Evolutionary conservation across 495 filamentous ascomycete species (phyloP), one percentile per base, ranked within the genome.

Genomic region (Pseudomonodictys pantanalensis): DNA sequence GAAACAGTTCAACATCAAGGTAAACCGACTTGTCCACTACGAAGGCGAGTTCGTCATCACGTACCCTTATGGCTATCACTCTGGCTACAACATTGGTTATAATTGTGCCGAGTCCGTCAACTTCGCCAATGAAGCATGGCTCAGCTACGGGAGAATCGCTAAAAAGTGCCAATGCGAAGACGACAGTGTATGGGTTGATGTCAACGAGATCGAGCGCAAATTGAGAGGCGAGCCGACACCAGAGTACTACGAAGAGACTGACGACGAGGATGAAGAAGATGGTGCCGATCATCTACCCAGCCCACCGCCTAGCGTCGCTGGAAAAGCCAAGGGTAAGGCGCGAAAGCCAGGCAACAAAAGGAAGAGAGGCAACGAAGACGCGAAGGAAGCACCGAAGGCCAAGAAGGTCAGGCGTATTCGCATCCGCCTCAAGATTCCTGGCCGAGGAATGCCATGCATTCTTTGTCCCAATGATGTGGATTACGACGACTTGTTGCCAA

Each of bases 91-190:
- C 63, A 75, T 99, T 30, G 93, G 95, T 11, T 99, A 99, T 73
- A 99, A 99, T 71, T 99, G 93, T 72, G 93, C 93, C 29, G 93
- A 99, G 70, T 96, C 93, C 1, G 93, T 99, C 72, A 99, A 99
- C 72, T 99, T 99, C 72, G 93, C 92, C 17, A 85, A 92, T 10
- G 90, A 96, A 60, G 83, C 87, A 38, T 99, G 93, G 93, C 73
- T 99, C 30, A 82, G 93, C 22, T 96, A 91, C 77, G 93, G 90
- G n/a, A 86, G 87, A 56, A 88, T 96, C 64, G 95, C 93, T n/a
- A 95, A 96, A 71, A 96, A 92, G 69, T 99, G 93, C 71, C 81
- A 97, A 68, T 99, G 93, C 70, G 89, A 90, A 65, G 82, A 91
- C 44, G 93, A 99, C 76, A 96, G 91, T 62, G 93, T 99, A 23